A percentile compares a stretch with the other conserved stretches of the same genome.
Evolutionary conservation across 1,284 basidiomycete species (phyloP).

Genomic region (Lignosus rhinocerotis): DNA sequence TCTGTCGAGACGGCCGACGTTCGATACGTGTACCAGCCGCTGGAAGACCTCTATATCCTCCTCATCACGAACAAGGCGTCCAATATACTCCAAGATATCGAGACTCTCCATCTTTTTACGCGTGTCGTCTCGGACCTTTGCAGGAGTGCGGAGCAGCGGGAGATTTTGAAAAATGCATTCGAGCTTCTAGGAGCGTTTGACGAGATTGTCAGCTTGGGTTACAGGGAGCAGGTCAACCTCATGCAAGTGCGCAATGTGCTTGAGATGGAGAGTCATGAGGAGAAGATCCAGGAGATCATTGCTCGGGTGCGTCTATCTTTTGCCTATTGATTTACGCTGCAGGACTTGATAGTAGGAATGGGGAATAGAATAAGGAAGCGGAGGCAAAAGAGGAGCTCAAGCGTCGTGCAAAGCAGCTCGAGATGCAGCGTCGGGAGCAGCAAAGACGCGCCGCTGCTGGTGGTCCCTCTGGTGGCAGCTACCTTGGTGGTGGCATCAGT

Average conservation of each 20-base stretch:
- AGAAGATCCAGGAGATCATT: conserved; percentile 99
- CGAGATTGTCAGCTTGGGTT: conserved; percentile 94
- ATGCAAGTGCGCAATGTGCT: conserved; percentile 90
- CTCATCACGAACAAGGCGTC: conserved; percentile 98
- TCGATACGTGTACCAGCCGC: conserved; percentile 97
- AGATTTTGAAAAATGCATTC: conserved; percentile 91
- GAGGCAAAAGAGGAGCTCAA: conserved; percentile 99
- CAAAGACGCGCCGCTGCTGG: conserved; percentile 69
- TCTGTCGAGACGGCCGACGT: conserved; percentile 92
- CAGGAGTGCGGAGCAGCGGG: conserved; percentile 84
- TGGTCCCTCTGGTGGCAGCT: conserved; percentile 45
- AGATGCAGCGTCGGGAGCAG: conserved; percentile 96
- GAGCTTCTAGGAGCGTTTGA: conserved; percentile 96
- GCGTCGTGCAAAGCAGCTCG: conserved; percentile 95
- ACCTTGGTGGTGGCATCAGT: conserved; percentile 63
- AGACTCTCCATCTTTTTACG: conserved; percentile 92
- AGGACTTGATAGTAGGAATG: neutral
- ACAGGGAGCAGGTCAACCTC: conserved; percentile 91
- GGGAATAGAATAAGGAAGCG: conserved; percentile 89
- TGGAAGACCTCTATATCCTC: conserved; percentile 97
- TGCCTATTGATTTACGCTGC: neutral
- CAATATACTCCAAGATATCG: conserved; percentile 98
- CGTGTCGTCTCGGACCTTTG: conserved; percentile 94
- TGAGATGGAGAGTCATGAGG: conserved; percentile 99
- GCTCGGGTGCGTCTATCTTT: conserved; percentile 63